phyloP scores from a whole-genome alignment of 1,284 basidiomycete genomes.

The Microbotryum saponariae region DNA sequence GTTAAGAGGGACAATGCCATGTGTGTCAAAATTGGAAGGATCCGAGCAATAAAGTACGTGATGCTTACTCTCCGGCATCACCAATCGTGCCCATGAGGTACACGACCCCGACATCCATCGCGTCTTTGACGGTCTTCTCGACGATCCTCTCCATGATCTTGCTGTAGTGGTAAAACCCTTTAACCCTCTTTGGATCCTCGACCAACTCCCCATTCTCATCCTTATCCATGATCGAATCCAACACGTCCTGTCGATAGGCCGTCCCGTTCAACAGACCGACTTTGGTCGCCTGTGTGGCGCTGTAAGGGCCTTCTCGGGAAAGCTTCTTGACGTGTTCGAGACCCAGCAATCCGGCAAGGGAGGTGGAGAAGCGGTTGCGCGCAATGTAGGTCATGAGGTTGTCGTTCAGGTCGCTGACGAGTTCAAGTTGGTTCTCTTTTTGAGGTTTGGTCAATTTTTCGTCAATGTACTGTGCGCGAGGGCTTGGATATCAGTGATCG shows the following conservation, averaged over 20 bases:
- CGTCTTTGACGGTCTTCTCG: conserved; percentile 33
- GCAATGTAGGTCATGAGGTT: conserved; percentile 36
- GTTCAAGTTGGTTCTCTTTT: conserved; percentile 35
- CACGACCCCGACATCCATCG: conserved; percentile 42
- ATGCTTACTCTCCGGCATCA: conserved; percentile 27
- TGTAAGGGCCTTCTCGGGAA: conserved; percentile 41
- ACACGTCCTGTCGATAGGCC: conserved; percentile 40
- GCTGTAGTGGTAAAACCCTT: conserved; percentile 38
- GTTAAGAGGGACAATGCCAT: background rate
- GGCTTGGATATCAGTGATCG: background rate
- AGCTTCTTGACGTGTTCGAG: conserved; percentile 37
- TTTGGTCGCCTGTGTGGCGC: conserved; percentile 38
- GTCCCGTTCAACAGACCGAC: conserved; percentile 41
- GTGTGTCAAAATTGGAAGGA: no score
- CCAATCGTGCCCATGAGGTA: conserved; percentile 43
- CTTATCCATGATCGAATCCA: conserved; percentile 34
- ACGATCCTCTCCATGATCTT: conserved; percentile 35
- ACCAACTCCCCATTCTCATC: conserved; percentile 29
- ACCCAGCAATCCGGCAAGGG: conserved; percentile 23
- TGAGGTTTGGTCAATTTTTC: conserved; percentile 36
- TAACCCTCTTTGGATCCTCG: conserved; percentile 8
- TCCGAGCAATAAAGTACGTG: no score
- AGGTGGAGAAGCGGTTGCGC: conserved; percentile 30
- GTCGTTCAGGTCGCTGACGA: conserved; percentile 36
- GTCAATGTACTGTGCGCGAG: conserved; percentile 32